Base-by-base conservation (phyloP, 495 filamentous ascomycete genomes). In the Penicillium paxilli region DNA sequence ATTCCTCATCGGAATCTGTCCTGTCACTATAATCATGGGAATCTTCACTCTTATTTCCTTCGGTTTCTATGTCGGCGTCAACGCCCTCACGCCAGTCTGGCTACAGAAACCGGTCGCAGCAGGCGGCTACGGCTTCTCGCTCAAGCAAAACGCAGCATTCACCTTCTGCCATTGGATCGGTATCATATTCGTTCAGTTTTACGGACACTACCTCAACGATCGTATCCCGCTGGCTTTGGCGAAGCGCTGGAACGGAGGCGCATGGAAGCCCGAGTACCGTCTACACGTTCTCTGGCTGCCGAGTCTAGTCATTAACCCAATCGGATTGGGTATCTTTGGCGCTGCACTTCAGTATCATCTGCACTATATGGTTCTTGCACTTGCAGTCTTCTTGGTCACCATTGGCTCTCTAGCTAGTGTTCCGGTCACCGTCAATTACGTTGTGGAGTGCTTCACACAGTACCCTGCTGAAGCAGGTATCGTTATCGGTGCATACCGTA, bases 241-340 rank as follows among this genome's bases (percentile, higher is more conserved):
- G 7, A 47, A 55, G 0, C 68, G 66, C 22, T 65, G 17, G 7
- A 66, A 69, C 46, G 63, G 67, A 20, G 75, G 77, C 9, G 63
- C 55, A 24, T 81, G 80, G 80, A 76, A 75, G 46, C 78, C 79
- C 10, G 80, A 81, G 45, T 83, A 78, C 58, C 67, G 79, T 6
- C 67, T 81, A 4, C 70, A 80, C 49, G 65, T 69, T n/a, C 69
- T 81, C 2, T 76, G 72, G 71, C 26, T 77, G 2, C 70, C 77
- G 2, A 69, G 68, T 41, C 54, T 77, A 14, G 55, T 81, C n/a
- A 51, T 76, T 9, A 73, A 74, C 32, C 79, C 79, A 0, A 68
- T 78, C 14, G 77, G 72, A 1, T 61, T 80, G 16, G 80, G 78
- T 0, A 66, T 83, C 14, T 78, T 80, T 17, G 80, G 78, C 3